phyloP scores from a whole-genome alignment of 2,329 filamentous ascomycete species.

The Diaporthe sp. region DNA sequence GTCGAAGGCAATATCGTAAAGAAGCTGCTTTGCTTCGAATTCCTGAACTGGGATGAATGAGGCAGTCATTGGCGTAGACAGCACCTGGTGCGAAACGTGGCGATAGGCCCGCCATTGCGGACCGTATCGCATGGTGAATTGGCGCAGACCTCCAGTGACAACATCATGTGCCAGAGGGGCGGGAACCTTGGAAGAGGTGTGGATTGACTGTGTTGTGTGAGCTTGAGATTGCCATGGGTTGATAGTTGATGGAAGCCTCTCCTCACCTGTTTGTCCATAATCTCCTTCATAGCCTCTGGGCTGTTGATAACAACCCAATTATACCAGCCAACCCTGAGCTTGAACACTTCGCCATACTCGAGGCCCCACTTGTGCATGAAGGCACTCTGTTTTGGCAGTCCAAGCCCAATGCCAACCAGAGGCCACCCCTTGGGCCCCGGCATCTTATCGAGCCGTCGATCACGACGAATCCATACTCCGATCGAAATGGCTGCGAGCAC shows the following conservation, averaged over 20 bases:
- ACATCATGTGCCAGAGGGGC: slow-evolving; percentile 56
- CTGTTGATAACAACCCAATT: slow-evolving; percentile 61
- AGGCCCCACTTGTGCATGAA: slow-evolving; percentile 51
- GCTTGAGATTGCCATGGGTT: background rate
- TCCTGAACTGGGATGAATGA: slow-evolving; percentile 60
- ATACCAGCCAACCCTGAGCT: slow-evolving; percentile 59
- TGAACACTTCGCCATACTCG: slow-evolving; percentile 61
- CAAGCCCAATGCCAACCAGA: slow-evolving; percentile 22
- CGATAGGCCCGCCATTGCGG: slow-evolving; percentile 56
- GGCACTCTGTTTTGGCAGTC: slow-evolving; percentile 8
- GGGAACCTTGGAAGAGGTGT: slow-evolving; percentile 54
- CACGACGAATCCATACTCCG: slow-evolving; percentile 25
- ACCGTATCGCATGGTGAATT: slow-evolving; percentile 58
- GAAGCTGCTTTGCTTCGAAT: slow-evolving; percentile 60
- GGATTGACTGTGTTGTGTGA: slow-evolving; percentile 43
- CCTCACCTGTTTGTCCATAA: slow-evolving; percentile 54
- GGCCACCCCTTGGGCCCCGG: slow-evolving; percentile 25
- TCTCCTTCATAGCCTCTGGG: slow-evolving; percentile 58
- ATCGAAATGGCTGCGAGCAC: slow-evolving; percentile 4
- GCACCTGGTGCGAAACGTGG: slow-evolving; percentile 54
- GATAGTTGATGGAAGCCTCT: too few species aligned
- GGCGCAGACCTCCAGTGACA: slow-evolving; percentile 55
- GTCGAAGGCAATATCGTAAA: slow-evolving; percentile 55
- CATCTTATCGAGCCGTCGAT: slow-evolving; percentile 26
- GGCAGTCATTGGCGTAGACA: slow-evolving; percentile 53